Percentiles rank a stretch among this genome's conserved stretches.
Evolutionary conservation across 768 basidiomycete genomes (phyloP).

Genomic region (Termitomyces sp.): DNA sequence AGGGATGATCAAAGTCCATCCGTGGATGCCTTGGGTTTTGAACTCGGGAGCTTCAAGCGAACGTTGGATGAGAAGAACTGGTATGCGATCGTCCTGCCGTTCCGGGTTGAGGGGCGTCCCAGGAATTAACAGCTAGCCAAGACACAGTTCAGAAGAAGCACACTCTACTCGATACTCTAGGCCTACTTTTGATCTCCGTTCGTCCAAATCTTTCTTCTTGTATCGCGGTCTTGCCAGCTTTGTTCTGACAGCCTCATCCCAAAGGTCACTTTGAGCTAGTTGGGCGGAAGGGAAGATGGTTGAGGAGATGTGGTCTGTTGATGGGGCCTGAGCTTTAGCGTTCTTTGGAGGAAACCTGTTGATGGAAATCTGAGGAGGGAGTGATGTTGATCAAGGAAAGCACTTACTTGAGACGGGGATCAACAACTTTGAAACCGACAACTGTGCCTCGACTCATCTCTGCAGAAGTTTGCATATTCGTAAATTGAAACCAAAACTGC

Average conservation of each 20-base stretch:
- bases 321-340: constrained; percentile 38
- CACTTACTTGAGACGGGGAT: constrained; percentile 81
- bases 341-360: constrained; percentile 83
- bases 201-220: constrained; percentile 83
- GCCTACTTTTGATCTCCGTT: constrained; percentile 69
- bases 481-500: constrained; percentile 69
- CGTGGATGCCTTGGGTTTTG: constrained; percentile 54
- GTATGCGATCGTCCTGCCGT: constrained; percentile 79
- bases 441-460: constrained; percentile 73
- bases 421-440: constrained; percentile 64
- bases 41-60: constrained; percentile 45
- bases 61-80: constrained; percentile 79
- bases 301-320: constrained; percentile 20
- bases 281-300: constrained; percentile 50
- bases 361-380: neutral
- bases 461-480: constrained; percentile 57
- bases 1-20: constrained; percentile 87
- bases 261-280: constrained; percentile 67
- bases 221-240: constrained; percentile 58
- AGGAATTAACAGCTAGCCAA: constrained; percentile 64
- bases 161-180: neutral
- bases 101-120: constrained; percentile 66
- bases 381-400: neutral
- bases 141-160: neutral
- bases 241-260: constrained; percentile 58